Evolutionary conservation across 495 filamentous ascomycete species (phyloP), one percentile per base, ranked within the genome.

Genomic region (Penicillium canescens): DNA sequence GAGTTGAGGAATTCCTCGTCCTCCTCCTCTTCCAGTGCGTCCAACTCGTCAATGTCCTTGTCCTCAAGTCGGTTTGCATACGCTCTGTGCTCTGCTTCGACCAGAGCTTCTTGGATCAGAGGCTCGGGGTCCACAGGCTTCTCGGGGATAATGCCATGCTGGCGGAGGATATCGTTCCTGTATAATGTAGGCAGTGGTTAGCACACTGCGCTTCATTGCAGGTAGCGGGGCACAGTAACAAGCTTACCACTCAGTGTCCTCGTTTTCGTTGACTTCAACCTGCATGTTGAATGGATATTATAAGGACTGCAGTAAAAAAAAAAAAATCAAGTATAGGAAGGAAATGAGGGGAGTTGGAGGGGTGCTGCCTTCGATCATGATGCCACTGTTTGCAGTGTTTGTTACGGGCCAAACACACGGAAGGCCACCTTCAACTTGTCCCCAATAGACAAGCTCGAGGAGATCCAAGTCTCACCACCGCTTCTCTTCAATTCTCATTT

Each of bases 81-180:
- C 36, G 90, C 91, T 42, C 90, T 78, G 57, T 81, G 78, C 46
- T 88, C 82, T 6, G 88, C 94, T 72, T 93, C 88, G 37, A 84
- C 67, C 39, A 98, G 79, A n/a, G 94, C 94, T 78, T 97, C 95
- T 73, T 98, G 89, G 62, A 99, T 96, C 57, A 94, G 81, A 12
- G 92, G 90, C 16, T 94, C 96, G 1, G 93, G 92, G 38, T 92
- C 95, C 13, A 93, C 90, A 1, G 93, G 91, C 69, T 96, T 97
- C 65, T 97, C 92, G 11, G 94, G 94, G 50, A 99, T 98, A 46
- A 99, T 77, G 37, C 90, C 89, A 74, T 98, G 91, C 69, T 96
- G 92, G 50, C 94, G 90, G 44, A 99, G 89, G 64, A 99, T 99
- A 56, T 99, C 94, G 65, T 99, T 99, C 93, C 92, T 97, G 67